Evolutionary conservation across 257 asterid species (phyloP).

Genomic region (Sherardia arvensis): DNA sequence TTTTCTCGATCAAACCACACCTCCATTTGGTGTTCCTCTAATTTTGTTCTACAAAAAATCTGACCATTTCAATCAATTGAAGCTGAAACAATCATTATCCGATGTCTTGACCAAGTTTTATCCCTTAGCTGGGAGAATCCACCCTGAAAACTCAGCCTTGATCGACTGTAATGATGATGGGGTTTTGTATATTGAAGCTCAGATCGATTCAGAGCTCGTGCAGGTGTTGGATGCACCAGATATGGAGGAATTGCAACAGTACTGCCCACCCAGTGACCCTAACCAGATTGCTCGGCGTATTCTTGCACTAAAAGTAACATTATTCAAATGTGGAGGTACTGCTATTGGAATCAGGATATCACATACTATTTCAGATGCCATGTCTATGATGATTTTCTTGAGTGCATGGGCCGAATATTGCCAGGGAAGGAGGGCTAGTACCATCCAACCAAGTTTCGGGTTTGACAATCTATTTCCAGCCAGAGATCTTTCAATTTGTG

Average conservation of each 20-base stretch:
- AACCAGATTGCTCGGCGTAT: not conserved
- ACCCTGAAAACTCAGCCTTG: not conserved
- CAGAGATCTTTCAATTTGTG: constrained; percentile 7
- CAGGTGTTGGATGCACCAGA: not conserved
- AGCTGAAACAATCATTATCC: not conserved
- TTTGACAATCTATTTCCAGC: constrained; percentile 19
- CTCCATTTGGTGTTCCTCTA: not conserved
- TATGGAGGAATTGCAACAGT: not conserved
- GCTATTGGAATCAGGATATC: constrained; percentile 23
- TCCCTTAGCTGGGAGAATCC: constrained; percentile 31
- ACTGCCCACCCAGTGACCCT: not conserved
- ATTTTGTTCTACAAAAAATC: not conserved
- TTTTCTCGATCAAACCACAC: not conserved
- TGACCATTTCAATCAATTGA: not conserved
- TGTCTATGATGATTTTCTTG: constrained; percentile 23
- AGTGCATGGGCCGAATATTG: constrained; percentile 26
- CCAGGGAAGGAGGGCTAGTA: not conserved
- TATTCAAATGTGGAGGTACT: constrained; percentile 28
- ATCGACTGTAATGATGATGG: constrained; percentile 35
- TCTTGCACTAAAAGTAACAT: constrained; percentile 25
- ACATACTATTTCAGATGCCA: constrained; percentile 27
- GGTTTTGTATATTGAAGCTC: constrained; percentile 20
- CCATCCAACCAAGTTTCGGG: constrained; percentile 6
- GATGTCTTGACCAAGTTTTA: constrained; percentile 8
- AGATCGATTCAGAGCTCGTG: constrained; percentile 9